These are phyloP conservation scores for Anthostomella pinea DNA, from an alignment of 2,329 filamentous ascomycete species.

Conservation along the genomic window DNA sequence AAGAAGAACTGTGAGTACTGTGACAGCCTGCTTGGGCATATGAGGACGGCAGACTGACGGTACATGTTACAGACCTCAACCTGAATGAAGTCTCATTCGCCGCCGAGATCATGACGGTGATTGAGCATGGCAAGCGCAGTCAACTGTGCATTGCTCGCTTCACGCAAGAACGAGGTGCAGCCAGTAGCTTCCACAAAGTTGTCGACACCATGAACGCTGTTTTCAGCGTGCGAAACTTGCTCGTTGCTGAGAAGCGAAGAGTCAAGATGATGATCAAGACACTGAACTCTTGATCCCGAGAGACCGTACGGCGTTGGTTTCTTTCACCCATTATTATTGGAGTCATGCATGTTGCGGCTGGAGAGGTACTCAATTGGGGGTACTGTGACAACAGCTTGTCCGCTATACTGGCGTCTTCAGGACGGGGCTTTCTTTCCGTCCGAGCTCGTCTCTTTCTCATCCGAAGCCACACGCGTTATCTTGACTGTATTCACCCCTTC, in stretches of 20 bases:
- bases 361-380: too few relatives aligned
- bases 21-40: neutral
- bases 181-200: slow-evolving; percentile 82
- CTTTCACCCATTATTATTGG: neutral
- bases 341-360: neutral
- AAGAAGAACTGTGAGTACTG: slow-evolving; percentile 69
- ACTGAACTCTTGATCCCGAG: slow-evolving; percentile 54
- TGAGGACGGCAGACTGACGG: neutral
- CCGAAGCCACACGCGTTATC: too few relatives aligned
- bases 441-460: too few relatives aligned
- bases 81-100: slow-evolving; percentile 88
- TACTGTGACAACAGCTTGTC: too few relatives aligned
- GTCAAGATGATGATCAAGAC: slow-evolving; percentile 73
- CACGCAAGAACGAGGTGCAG: slow-evolving; percentile 87
- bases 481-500: too few relatives aligned
- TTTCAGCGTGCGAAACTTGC: slow-evolving; percentile 60
- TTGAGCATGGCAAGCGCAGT: slow-evolving; percentile 76
- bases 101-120: slow-evolving; percentile 81
- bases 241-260: slow-evolving; percentile 67
- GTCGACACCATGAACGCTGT: slow-evolving; percentile 72
- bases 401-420: too few relatives aligned
- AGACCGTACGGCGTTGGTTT: neutral
- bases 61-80: slow-evolving; percentile 57
- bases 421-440: too few relatives aligned
- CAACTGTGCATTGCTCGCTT: slow-evolving; percentile 80